These are phyloP conservation scores for Colletotrichum sp. DNA, from an alignment of 2,329 filamentous ascomycete genomes.

Conservation along the genomic window DNA sequence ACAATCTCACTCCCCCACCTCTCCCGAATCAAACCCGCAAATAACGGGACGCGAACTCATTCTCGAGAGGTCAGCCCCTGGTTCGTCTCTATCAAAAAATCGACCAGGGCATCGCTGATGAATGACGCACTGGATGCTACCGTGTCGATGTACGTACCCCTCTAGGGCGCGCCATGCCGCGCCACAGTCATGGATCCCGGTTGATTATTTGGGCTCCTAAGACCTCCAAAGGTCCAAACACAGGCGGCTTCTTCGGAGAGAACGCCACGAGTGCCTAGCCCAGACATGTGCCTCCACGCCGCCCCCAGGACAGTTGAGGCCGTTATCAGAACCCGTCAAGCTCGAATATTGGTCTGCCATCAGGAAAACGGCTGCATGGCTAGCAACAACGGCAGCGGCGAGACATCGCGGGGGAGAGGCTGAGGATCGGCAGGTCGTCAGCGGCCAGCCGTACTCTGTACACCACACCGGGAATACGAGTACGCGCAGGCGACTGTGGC, in stretches of 20 bases:
- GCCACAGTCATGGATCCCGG: slow-evolving; percentile 11
- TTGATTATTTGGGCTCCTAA: not conserved
- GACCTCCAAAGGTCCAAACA: not conserved
- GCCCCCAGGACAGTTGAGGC: not conserved
- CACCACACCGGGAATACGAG: slow-evolving; percentile 6
- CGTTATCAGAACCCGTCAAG: not conserved
- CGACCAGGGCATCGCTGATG: not conserved
- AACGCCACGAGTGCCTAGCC: not conserved
- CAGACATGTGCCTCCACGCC: not conserved
- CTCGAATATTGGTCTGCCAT: not conserved
- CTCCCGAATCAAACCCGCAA: slow-evolving; percentile 4
- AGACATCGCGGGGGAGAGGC: not conserved
- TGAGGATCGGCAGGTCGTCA: not conserved
- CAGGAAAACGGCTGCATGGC: not conserved
- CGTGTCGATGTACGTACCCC: not conserved
- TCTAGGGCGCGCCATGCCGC: not conserved
- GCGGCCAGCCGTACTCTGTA: not conserved
- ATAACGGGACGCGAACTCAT: slow-evolving; percentile 5
- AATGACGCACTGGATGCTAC: slow-evolving; percentile 14
- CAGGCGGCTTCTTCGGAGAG: slow-evolving; percentile 8
- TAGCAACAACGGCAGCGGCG: not conserved
- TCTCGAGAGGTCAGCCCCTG: slow-evolving; percentile 1
- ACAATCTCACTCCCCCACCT: not conserved
- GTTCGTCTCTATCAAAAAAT: not conserved
- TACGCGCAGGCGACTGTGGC: not conserved